These are phyloP conservation scores for Thecaphora frezii DNA, from an alignment of 1,284 basidiomycete species.

Conservation along the genomic window DNA sequence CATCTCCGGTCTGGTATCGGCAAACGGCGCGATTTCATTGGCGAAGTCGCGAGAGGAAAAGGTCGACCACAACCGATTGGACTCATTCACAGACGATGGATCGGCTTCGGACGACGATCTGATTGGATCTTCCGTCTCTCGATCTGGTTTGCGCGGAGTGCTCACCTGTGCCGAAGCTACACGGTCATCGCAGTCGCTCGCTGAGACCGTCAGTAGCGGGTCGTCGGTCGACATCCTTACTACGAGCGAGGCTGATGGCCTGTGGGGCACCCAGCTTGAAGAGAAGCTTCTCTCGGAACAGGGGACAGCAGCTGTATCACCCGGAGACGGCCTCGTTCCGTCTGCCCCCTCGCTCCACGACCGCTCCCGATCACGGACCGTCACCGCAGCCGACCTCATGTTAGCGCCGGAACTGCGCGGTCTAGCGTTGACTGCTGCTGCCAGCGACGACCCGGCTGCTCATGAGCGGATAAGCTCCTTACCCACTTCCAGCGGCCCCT, in stretches of 20 bases:
- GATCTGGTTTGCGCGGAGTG: neutral
- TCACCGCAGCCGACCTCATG: constrained; percentile 19
- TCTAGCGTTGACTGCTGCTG: neutral
- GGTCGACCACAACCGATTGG: neutral
- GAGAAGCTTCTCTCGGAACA: neutral
- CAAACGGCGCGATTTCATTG: neutral
- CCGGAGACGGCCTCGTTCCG: neutral
- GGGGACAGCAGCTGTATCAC: no score
- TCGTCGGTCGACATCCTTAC: constrained; percentile 1
- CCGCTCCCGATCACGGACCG: constrained; percentile 19
- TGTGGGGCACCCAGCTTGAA: constrained; percentile 11
- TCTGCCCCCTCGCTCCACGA: neutral
- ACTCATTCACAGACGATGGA: neutral
- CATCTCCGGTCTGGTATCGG: neutral
- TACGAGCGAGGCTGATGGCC: neutral
- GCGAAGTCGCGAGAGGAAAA: neutral
- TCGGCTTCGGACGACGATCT: neutral
- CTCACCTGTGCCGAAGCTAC: neutral
- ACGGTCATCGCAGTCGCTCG: neutral
- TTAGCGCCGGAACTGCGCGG: constrained; percentile 1
- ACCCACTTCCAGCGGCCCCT: no score
- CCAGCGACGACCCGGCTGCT: neutral
- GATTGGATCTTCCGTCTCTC: neutral
- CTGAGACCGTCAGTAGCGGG: neutral
- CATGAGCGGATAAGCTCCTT: neutral